Evolutionary conservation across 2,329 filamentous ascomycete species (phyloP).

Genomic region (Aspergillus luchuensis): DNA sequence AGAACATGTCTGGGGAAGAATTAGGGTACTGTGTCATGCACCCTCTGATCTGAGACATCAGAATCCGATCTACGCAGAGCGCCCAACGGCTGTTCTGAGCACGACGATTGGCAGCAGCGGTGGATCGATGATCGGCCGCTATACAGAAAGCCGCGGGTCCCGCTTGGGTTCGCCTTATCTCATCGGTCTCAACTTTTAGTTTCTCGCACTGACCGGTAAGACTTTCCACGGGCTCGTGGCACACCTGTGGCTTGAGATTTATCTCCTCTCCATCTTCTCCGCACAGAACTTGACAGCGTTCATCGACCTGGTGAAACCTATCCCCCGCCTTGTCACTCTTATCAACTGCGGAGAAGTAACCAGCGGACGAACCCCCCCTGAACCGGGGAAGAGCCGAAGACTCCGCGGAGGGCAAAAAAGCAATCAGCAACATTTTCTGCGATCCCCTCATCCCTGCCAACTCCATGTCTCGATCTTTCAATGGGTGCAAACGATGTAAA

Average conservation of each 20-base stretch:
- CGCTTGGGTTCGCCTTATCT: slow-evolving; percentile 19
- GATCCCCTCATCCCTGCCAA: slow-evolving; percentile 8
- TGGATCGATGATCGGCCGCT: slow-evolving; percentile 26
- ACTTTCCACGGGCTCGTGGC: neutral
- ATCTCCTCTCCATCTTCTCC: neutral
- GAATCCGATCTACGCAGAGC: neutral
- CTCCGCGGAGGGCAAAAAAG: slow-evolving; percentile 12
- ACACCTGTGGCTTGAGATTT: neutral
- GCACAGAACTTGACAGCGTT: neutral
- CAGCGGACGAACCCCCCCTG: slow-evolving; percentile 4
- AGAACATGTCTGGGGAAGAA: neutral
- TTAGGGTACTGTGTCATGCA: neutral
- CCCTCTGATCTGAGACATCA: slow-evolving; percentile 5
- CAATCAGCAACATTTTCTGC: slow-evolving; percentile 1
- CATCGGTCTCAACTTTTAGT: slow-evolving; percentile 8
- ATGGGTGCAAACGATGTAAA: slow-evolving; percentile 49
- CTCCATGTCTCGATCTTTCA: slow-evolving; percentile 45
- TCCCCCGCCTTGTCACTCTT: neutral
- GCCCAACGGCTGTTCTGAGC: slow-evolving; percentile 7
- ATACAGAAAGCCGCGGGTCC: slow-evolving; percentile 18
- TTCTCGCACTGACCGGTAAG: slow-evolving; percentile 5
- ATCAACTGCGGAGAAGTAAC: neutral
- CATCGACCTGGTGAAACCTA: neutral
- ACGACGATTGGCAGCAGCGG: slow-evolving; percentile 20
- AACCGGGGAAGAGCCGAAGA: slow-evolving; percentile 7